A percentile compares a stretch with the other conserved stretches of the same genome.
Evolutionary conservation across 257 asterid species (phyloP).

Genomic region (Rubia yunnanensis): DNA sequence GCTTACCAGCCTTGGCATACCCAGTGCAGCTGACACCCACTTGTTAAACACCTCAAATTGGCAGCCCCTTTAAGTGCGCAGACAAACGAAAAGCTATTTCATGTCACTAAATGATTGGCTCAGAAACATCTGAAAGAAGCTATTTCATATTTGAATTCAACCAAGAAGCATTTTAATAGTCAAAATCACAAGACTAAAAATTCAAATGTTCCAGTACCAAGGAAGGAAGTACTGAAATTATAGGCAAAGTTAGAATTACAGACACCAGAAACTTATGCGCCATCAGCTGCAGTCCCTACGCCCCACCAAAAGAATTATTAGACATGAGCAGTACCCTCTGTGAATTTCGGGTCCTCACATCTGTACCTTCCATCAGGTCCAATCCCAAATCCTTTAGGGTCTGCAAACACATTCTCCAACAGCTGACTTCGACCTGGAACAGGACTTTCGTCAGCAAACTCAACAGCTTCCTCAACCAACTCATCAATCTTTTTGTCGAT

Average conservation of each 20-base stretch:
- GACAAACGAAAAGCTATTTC: too few species aligned
- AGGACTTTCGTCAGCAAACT: constrained; percentile 85
- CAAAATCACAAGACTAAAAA: constrained; percentile 1
- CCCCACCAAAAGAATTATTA: constrained; percentile 16
- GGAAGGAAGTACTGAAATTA: constrained; percentile 20
- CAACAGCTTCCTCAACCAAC: constrained; percentile 79
- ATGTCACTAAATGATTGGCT: neutral
- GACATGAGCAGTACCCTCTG: constrained; percentile 94
- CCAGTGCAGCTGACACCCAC: too few species aligned
- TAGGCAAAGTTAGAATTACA: constrained; percentile 18
- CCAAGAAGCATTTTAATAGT: neutral
- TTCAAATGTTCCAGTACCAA: constrained; percentile 9
- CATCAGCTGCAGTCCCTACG: constrained; percentile 11
- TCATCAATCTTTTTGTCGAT: constrained; percentile 85
- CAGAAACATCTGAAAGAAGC: neutral
- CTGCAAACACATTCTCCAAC: constrained; percentile 91
- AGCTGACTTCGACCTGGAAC: constrained; percentile 75
- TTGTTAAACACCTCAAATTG: too few species aligned
- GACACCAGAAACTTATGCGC: constrained; percentile 11
- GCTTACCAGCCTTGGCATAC: too few species aligned
- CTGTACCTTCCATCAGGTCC: constrained; percentile 95
- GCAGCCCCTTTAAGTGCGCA: too few species aligned
- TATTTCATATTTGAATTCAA: neutral
- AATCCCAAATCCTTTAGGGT: constrained; percentile 86
- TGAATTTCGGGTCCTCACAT: constrained; percentile 97